A percentile compares a stretch with the other conserved stretches of the same genome.
Conservation (phyloP, 108 stramenopile species). For the Cyclotella choctawhatcheeana region DNA sequence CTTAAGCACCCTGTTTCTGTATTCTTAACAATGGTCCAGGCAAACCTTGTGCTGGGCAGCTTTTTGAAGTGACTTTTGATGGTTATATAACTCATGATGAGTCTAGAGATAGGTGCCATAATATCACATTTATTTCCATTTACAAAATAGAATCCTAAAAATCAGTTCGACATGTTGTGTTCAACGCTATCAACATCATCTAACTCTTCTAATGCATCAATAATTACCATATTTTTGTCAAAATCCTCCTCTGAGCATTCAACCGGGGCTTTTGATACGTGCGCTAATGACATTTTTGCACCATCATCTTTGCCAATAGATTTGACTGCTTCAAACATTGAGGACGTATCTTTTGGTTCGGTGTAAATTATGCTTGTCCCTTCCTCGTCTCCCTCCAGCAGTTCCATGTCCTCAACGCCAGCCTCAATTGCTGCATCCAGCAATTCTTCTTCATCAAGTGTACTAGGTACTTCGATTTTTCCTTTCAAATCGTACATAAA, state of each 20-base stretch:
- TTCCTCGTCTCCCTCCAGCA: constrained; percentile 68
- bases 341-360: constrained; percentile 78
- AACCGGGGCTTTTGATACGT: constrained; percentile 85
- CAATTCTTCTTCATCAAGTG: constrained; percentile 71
- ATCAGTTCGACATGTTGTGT: constrained; percentile 96
- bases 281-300: constrained; percentile 69
- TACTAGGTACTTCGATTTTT: constrained; percentile 67
- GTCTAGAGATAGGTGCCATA: no score
- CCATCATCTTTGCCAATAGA: constrained; percentile 62
- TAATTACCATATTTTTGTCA: constrained; percentile 92
- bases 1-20: no score
- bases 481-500: constrained; percentile 90
- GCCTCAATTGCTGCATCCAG: constrained; percentile 86
- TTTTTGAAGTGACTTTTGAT: no score
- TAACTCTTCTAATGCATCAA: constrained; percentile 93
- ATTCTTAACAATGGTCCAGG: no score
- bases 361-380: constrained; percentile 75
- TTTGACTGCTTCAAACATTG: constrained; percentile 77
- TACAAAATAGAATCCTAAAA: no score
- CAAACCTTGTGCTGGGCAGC: no score
- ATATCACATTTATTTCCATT: no score
- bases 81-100: no score
- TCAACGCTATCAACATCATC: constrained; percentile 97
- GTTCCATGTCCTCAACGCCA: constrained; percentile 80
- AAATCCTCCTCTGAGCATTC: constrained; percentile 93